These are phyloP conservation scores for Abrus precatorius DNA, from an alignment of 306 rosid species.

Conservation along the genomic window DNA sequence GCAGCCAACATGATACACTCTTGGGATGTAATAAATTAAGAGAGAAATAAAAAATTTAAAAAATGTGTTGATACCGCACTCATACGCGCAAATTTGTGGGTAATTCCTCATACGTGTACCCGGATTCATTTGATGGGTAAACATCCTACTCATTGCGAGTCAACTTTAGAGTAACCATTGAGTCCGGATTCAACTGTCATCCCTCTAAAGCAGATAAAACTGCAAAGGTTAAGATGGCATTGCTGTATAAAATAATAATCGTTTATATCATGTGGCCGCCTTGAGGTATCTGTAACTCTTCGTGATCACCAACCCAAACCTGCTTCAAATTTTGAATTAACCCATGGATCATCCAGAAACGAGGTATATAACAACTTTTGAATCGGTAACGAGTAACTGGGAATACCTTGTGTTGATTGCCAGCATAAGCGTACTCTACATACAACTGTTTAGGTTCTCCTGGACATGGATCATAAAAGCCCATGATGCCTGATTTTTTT, in stretches of 20 bases:
- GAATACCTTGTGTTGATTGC: slow-evolving; percentile 72
- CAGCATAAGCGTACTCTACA: slow-evolving; percentile 74
- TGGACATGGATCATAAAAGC: slow-evolving; percentile 94
- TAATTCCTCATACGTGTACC: no score
- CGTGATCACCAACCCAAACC: slow-evolving; percentile 80
- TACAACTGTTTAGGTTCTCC: slow-evolving; percentile 79
- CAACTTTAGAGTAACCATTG: no score
- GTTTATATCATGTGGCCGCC: slow-evolving; percentile 67
- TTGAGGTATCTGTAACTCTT: slow-evolving; percentile 73
- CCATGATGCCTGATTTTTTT: slow-evolving; percentile 97
- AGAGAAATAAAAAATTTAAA: neutral
- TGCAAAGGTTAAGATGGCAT: slow-evolving; percentile 54
- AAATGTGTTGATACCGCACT: slow-evolving; percentile 14
- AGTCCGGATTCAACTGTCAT: no score
- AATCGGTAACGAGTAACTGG: neutral
- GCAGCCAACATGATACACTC: slow-evolving; percentile 13
- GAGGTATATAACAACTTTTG: slow-evolving; percentile 2
- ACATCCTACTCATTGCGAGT: no score
- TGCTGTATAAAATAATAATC: slow-evolving; percentile 34
- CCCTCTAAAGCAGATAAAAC: slow-evolving; percentile 50
- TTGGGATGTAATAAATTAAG: slow-evolving; percentile 7
- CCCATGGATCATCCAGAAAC: slow-evolving; percentile 23
- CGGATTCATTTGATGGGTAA: no score
- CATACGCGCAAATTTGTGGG: no score
- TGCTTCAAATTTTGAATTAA: slow-evolving; percentile 53